These are phyloP conservation scores for Achlya hypogyna DNA, from an alignment of 352 stramenopile species.

Conservation along the genomic window DNA sequence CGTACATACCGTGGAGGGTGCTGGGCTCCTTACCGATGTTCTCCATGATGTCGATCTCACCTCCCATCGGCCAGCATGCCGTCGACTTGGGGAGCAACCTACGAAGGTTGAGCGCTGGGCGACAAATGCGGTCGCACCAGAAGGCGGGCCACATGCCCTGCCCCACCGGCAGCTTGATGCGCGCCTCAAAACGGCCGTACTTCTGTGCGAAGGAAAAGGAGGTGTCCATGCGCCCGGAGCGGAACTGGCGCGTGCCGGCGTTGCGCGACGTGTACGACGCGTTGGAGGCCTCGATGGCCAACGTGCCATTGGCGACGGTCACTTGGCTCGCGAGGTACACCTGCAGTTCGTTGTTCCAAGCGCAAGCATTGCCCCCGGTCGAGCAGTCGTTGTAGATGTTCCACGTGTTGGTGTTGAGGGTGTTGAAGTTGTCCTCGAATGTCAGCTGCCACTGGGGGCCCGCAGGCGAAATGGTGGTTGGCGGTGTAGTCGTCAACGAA, in stretches of 20 bases:
- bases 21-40: conserved; percentile 5
- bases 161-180: conserved; percentile 22
- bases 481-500: not conserved
- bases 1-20: not conserved
- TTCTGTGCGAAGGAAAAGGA: conserved; percentile 22
- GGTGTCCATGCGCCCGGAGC: conserved; percentile 26
- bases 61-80: conserved; percentile 11
- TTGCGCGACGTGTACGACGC: not conserved
- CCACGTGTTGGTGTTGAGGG: not conserved
- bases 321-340: conserved; percentile 8
- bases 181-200: conserved; percentile 24
- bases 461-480: not conserved
- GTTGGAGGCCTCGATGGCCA: conserved; percentile 4
- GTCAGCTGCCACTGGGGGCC: not conserved
- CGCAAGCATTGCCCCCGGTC: not conserved
- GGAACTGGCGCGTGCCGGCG: conserved; percentile 13
- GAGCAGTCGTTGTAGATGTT: not conserved
- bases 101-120: not conserved
- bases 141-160: conserved; percentile 31
- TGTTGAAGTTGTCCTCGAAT: conserved; percentile 14
- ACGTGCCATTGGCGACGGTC: not conserved
- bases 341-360: conserved; percentile 4
- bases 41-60: conserved; percentile 19
- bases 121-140: conserved; percentile 10
- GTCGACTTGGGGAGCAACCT: not conserved